Percentiles rank a stretch among this genome's conserved stretches.
Conservation (phyloP, 148 eudicot genomes). For the Linanthus parryae region DNA sequence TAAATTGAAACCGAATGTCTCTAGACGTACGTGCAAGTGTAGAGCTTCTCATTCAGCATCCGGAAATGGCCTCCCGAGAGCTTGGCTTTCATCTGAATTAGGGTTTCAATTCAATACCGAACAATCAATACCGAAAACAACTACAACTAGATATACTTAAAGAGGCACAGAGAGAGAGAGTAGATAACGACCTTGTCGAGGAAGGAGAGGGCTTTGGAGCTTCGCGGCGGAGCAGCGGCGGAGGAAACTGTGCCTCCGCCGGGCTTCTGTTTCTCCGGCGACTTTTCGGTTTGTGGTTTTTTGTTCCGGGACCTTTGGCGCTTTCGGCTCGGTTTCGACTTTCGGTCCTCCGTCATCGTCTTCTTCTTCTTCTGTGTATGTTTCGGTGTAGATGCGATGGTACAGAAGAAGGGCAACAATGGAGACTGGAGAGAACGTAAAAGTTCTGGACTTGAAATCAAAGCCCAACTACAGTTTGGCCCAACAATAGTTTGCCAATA, state of each 20-base stretch:
- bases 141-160: background rate
- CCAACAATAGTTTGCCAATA: too few species aligned
- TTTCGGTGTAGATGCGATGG: background rate
- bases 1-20: too few species aligned
- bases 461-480: too few species aligned
- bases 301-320: conserved; percentile 7
- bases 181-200: conserved; percentile 37
- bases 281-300: background rate
- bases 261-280: too few species aligned
- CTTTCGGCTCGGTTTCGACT: conserved; percentile 5
- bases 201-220: conserved; percentile 14
- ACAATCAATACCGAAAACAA: background rate
- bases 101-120: background rate
- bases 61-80: conserved; percentile 88
- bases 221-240: conserved; percentile 8
- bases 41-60: conserved; percentile 95
- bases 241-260: too few species aligned
- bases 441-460: too few species aligned
- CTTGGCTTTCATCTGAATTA: conserved; percentile 70
- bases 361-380: background rate
- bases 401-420: too few species aligned
- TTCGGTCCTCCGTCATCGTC: conserved; percentile 11
- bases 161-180: conserved; percentile 3
- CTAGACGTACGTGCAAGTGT: conserved; percentile 88
- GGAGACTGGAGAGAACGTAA: too few species aligned